Base-by-base conservation (phyloP, 2,329 filamentous ascomycete species). In the Monilinia vaccinii-corymbosi region DNA sequence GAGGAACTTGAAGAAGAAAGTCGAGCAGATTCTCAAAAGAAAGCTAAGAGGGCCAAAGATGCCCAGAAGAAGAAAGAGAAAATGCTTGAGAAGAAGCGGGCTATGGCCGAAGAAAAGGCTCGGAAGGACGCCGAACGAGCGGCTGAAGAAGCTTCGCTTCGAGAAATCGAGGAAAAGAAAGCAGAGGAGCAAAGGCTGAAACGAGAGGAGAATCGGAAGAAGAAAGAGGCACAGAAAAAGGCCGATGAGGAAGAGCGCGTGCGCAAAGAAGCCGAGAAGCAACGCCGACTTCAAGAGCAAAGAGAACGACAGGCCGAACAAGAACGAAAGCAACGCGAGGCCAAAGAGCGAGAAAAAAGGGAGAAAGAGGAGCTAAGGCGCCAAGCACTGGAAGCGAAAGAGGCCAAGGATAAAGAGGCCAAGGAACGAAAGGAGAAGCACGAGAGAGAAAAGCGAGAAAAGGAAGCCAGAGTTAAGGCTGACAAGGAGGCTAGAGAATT, bases 1-100 rank as follows among this genome's bases (percentile, higher is more conserved):
- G 89, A 97, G 72, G 94, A 99, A 73, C 79, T 97, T 3, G 86
- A 92, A 66, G 90, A 96, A 71, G 94, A 99, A 73, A 83, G 84
- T 64, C 84, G 85, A 59, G 83, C 86, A 53, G 86, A 89, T 63
- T 83, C 86, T 56, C 83, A 93, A 73, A 87, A 88, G 64, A 92
- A 94, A 72, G 91, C 89, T 23, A 97, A 97, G 77, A 96, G 93
- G 74, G 89, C 91, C 51, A 91, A 91, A 71, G 93, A 96, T 70
- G 92, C 94, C 18, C 89, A 96, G 73, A 96, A 94, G 79, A 90
- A 89, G 72, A 97, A 96, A 75, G 92, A 96, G 70, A 96, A 93
- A 77, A 91, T 92, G 64, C 86, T 86, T 25, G 85, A 91, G 70
- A 93, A 96, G 76, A 95, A 93, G 75, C 87, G 91, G 71, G 86